Percentiles rank a stretch among this genome's conserved stretches.
These are phyloP conservation scores for Hygrophoropsis aurantiaca DNA, from an alignment of 768 basidiomycete species.

Conservation along the genomic window DNA sequence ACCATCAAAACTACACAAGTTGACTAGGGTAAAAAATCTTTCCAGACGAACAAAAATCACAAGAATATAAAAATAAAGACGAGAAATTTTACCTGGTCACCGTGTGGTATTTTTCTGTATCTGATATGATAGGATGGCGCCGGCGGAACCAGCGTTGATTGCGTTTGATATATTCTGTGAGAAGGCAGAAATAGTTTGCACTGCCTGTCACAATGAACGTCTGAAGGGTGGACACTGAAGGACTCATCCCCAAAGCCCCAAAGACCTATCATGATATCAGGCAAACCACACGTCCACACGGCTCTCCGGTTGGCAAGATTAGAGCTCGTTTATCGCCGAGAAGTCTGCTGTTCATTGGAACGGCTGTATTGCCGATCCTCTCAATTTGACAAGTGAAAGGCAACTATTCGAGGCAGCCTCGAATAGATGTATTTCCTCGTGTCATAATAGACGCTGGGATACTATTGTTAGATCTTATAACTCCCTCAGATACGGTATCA, in stretches of 20 bases:
- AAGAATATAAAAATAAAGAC: too few species aligned
- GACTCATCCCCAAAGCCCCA: background rate
- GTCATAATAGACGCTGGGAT: background rate
- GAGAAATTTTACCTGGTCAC: too few species aligned
- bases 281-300: background rate
- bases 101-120: too few species aligned
- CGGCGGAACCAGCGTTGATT: background rate
- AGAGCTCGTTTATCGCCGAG: slow-evolving; percentile 1
- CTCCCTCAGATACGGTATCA: background rate
- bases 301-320: background rate
- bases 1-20: too few species aligned
- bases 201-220: background rate
- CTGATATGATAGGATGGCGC: background rate
- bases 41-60: too few species aligned
- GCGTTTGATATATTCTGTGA: background rate
- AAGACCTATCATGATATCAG: background rate
- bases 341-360: background rate
- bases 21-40: too few species aligned
- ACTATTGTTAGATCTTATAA: background rate
- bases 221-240: background rate
- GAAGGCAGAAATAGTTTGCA: background rate
- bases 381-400: background rate
- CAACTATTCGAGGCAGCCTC: background rate
- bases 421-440: background rate
- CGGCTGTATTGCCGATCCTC: slow-evolving; percentile 1